Base-by-base conservation (phyloP, 805 yeast genomes). In the Spencermartinsiella europaea region DNA sequence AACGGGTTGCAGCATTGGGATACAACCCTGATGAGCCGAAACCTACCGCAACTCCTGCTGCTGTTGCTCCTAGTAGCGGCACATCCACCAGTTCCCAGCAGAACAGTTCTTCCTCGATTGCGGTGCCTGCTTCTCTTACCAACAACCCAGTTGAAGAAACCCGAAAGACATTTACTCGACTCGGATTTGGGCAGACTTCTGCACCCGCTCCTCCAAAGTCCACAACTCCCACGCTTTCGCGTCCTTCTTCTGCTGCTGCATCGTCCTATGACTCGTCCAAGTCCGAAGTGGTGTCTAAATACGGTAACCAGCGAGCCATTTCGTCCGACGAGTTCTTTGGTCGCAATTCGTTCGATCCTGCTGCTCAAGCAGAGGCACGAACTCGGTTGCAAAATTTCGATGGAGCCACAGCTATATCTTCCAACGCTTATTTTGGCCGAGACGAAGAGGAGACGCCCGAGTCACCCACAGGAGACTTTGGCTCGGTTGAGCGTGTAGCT, bases 311-410 rank as follows among this genome's bases (percentile, higher is more conserved):
- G 64, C 91, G 87, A 75, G 96, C 90, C 40, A 93, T 93, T 53
- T 93, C 98, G 0, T 90, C 97, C 1, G 98, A 93, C 67, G 95
- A 90, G 69, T 80, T 78, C 60, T 93, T 93, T 66, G 96, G 96
- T 16, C 81, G 95, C 60, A 91, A 90, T 37, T 70, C 80, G 21
- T 87, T 77, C 60, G 97, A 88, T 59, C 84, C 85, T 54, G 73
- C 72, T 1, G 85, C 86, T 34, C 83, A 83, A 46, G 75, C 74
- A 39, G 96, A 89, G 65, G 97, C 97, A 1, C 75, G 76, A 53
- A 62, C 77, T n/a, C 90, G 93, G 59, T 72, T 93, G 46, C 88
- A 83, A 64, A 70, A 83, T 3, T 93, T 86, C 67, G 79, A 77
- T 49, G 93, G 91, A 46, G 95, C 98, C 1, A 83, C 85, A 39